Base-by-base conservation (phyloP, 805 yeast genomes). In the Spathaspora girioi region DNA sequence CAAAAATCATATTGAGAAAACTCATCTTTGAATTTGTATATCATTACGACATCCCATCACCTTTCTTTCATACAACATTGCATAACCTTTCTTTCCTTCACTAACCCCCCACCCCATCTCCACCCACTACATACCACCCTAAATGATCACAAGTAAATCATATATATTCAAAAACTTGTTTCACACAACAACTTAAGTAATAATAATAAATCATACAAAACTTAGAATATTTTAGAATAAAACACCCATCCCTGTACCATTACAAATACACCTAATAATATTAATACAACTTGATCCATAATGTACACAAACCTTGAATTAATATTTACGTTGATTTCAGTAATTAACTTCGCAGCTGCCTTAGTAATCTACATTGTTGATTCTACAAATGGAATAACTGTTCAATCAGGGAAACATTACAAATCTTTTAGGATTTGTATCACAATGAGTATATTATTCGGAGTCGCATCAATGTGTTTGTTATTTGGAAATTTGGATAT, bases 361-460 rank as follows among this genome's bases (percentile, higher is more conserved):
- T 38, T 56, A 6, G 43, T 60, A 27, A 53, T 59, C 29, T 60
- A 59, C 49, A 40, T 41, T 35, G 45, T 54, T 17, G 63, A 61
- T 11, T 38, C 31, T 7, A 41, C 42, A 7, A 45, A 41, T 5
- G 63, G 63, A 3, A 40, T 56, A 10, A 49, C 63, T 0, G 42
- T 53, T n/a, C 51, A 55, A 17, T 51, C 62, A 3, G 65, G 65
- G n/a, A 50, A 51, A 18, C 52, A 57, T 46, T 59, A 44, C 52
- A 45, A 50, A 38, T 60, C 61, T 10, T 56, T 60, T 44, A 59
- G 50, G 47, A 54, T 53, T 19, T 61, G 65, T 46, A 56, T 59
- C 11, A 43, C 50, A 11, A 60, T 61, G 65, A 40, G 59, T 27
- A 50, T 61, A 12, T 10, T 55, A 14, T 61, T 59, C 49, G 64